Conservation (phyloP, 257 asterid genomes). For the Fraxinus cuspidata region DNA sequence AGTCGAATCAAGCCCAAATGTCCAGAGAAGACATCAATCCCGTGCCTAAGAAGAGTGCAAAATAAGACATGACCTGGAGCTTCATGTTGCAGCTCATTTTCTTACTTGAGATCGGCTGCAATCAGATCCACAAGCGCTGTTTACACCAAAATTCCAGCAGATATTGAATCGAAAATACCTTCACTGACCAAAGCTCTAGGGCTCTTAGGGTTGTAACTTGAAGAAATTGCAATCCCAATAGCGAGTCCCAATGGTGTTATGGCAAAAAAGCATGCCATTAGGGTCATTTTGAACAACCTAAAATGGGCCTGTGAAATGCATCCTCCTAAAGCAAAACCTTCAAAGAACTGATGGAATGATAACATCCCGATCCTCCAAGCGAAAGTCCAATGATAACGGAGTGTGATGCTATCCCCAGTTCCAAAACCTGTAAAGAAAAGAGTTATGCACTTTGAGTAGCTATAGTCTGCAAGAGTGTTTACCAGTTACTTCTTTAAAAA, state of each 20-base stretch:
- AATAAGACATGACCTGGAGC: slow-evolving; percentile 73
- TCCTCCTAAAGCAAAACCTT: slow-evolving; percentile 96
- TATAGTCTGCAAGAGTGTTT: not conserved
- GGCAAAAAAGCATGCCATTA: slow-evolving; percentile 88
- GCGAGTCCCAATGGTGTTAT: slow-evolving; percentile 81
- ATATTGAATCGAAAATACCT: slow-evolving; percentile 76
- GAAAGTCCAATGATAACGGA: slow-evolving; percentile 87
- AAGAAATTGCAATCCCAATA: slow-evolving; percentile 60
- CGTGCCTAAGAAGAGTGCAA: slow-evolving; percentile 77
- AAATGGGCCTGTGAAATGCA: slow-evolving; percentile 87
- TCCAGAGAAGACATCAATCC: slow-evolving; percentile 79
- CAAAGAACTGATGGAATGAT: slow-evolving; percentile 89
- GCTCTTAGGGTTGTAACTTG: slow-evolving; percentile 68
- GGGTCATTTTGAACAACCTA: slow-evolving; percentile 48
- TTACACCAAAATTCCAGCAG: slow-evolving; percentile 87
- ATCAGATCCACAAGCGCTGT: slow-evolving; percentile 89
- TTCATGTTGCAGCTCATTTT: slow-evolving; percentile 83
- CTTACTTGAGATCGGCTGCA: slow-evolving; percentile 93
- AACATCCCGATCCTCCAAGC: slow-evolving; percentile 82
- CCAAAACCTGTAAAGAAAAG: slow-evolving; percentile 58
- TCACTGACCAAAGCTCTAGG: slow-evolving; percentile 73
- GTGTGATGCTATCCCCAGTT: slow-evolving; percentile 90
- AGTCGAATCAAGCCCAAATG: slow-evolving; percentile 55
- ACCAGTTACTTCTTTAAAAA: not conserved
- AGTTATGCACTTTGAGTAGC: not conserved